phyloP scores from a whole-genome alignment of 345 rosid species.

The Durio zibethinus region DNA sequence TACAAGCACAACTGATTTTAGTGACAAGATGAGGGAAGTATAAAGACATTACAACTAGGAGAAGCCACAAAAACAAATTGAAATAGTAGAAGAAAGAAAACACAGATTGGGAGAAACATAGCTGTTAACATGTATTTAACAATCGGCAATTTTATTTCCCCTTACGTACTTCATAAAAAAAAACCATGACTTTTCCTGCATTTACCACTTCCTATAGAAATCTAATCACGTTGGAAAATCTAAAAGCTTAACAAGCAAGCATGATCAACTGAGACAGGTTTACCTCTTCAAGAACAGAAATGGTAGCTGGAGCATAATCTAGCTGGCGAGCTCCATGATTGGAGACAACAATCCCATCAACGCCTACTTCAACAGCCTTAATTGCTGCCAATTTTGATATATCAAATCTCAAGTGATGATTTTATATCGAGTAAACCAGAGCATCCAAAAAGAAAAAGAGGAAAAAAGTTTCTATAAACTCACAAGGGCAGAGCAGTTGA shows the following conservation, averaged over 20 bases:
- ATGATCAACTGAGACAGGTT: conserved; percentile 11
- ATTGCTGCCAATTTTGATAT: conserved; percentile 37
- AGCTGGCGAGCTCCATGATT: conserved; percentile 75
- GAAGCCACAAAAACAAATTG: too few species aligned
- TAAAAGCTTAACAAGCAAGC: not conserved
- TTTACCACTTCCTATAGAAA: not conserved
- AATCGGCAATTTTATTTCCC: not conserved
- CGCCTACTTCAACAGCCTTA: conserved; percentile 57
- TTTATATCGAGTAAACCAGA: too few species aligned
- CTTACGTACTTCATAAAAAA: not conserved
- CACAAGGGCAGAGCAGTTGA: too few species aligned
- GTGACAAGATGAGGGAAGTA: not conserved
- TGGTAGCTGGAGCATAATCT: conserved; percentile 50
- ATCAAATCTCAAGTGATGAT: not conserved
- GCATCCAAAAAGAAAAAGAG: too few species aligned
- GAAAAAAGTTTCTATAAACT: not conserved
- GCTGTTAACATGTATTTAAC: not conserved
- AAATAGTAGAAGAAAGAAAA: not conserved
- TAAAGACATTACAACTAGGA: not conserved
- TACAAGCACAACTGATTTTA: not conserved
- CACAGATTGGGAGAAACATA: not conserved
- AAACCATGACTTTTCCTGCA: not conserved
- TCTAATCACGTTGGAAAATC: not conserved
- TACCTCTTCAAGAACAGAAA: conserved; percentile 64
- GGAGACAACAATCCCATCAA: conserved; percentile 62